These are phyloP conservation scores for Xylariaceae sp. DNA, from an alignment of 2,329 filamentous ascomycete genomes.

Conservation along the genomic window DNA sequence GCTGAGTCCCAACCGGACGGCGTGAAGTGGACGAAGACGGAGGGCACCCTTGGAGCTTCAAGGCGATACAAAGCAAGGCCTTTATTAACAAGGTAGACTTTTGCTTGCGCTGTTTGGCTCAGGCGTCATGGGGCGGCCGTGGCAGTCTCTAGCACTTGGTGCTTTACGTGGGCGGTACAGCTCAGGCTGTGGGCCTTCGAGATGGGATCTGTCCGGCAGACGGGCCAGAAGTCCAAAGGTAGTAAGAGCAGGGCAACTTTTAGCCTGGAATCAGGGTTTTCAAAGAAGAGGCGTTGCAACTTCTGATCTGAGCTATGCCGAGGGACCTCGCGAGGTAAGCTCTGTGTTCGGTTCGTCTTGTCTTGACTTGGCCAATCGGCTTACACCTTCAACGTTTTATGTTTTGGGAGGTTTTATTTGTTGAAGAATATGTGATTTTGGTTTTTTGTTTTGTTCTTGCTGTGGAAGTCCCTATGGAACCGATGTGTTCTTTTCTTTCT, in stretches of 20 bases:
- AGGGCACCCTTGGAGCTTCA: not conserved
- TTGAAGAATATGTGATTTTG: not conserved
- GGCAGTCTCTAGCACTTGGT: not conserved
- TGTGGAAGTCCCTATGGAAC: not conserved
- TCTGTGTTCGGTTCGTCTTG: too few relatives aligned
- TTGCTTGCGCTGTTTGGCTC: not conserved
- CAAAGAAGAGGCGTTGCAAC: constrained; percentile 28
- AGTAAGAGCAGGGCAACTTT: not conserved
- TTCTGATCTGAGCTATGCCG: constrained; percentile 35
- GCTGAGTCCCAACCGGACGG: too few relatives aligned
- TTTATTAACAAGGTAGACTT: not conserved
- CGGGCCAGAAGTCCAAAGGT: not conserved
- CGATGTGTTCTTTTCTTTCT: too few relatives aligned
- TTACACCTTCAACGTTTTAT: not conserved
- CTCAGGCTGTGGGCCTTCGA: not conserved
- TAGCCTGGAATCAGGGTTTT: not conserved
- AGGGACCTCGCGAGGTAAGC: constrained; percentile 38
- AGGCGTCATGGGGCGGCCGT: constrained; percentile 4
- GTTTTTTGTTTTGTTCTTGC: not conserved
- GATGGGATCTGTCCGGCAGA: not conserved
- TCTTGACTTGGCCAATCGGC: not conserved
- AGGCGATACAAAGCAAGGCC: not conserved
- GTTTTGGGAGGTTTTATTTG: not conserved
- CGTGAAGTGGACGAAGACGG: not conserved
- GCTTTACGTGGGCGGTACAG: not conserved